A percentile compares a stretch with the other conserved stretches of the same genome.
phyloP scores from a whole-genome alignment of 441 rosid genomes.

The Jatropha podagrica region DNA sequence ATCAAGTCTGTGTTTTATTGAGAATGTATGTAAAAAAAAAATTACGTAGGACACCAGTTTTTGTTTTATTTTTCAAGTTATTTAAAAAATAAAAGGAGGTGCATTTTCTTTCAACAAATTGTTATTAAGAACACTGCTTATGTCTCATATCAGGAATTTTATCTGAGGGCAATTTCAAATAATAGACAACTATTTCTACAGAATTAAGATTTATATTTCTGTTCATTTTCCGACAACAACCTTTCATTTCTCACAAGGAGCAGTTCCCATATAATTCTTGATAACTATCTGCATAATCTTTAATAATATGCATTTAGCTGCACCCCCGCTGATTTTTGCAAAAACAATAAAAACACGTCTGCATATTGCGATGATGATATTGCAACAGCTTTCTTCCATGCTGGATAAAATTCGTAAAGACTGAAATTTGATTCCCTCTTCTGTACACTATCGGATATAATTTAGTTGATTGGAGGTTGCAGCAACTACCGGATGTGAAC shows the following conservation, averaged over 20 bases:
- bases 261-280: background rate
- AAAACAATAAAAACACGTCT: background rate
- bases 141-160: too few relatives aligned
- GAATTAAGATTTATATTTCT: background rate
- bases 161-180: background rate
- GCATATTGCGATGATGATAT: background rate
- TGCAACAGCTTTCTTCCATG: background rate
- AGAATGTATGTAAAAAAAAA: too few relatives aligned
- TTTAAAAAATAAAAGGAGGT: too few relatives aligned
- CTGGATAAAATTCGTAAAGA: background rate
- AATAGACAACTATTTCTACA: background rate
- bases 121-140: too few relatives aligned
- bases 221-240: too few relatives aligned
- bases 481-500: constrained; percentile 26
- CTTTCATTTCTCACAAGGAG: background rate
- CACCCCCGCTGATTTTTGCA: background rate
- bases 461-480: background rate
- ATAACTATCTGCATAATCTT: background rate
- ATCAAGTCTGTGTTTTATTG: too few relatives aligned
- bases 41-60: too few relatives aligned
- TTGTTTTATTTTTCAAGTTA: too few relatives aligned
- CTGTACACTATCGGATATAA: background rate
- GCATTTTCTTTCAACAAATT: too few relatives aligned
- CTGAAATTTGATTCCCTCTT: background rate
- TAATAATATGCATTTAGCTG: background rate